Evolutionary conservation across 2,329 filamentous ascomycete species (phyloP), one percentile per base, ranked within the genome.

Genomic region (Beauveria sp.): DNA sequence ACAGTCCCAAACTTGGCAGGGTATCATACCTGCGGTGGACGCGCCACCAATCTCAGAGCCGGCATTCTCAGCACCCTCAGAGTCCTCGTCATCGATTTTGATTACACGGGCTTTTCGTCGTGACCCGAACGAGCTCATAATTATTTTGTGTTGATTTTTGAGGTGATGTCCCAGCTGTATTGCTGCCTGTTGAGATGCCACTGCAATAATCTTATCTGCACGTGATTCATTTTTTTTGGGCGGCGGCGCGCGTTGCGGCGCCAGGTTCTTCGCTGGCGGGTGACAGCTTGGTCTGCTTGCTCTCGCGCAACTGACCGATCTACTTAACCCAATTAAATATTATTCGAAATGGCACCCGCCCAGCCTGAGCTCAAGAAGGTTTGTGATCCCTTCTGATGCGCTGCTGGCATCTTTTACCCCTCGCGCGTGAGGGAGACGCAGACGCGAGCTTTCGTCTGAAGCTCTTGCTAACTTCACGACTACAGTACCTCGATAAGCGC

Each of bases 361-460:
- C 95, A 98, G 80, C 95, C 95, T 71, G 96, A 99, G 81, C 86
- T 99, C 66, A 99, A 98, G 80, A 99, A 98, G 87, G 95, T 96
- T 78, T 28, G 68, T 45, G 1, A 6, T 45, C 0, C 62, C 10
- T 5, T 12, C 1, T 18, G 6, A 34, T 6, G 26, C 18, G n/a
- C 20, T 28, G 40, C n/a, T 28, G 20, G 3, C 1, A 3, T 8
- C 10, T 53, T 48, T 24, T 10, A 18, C 26, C 14, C 40, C 10
- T 26, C 24, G 43, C 3, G 45, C 49, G 10, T 18, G 31, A 18
- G 51, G 16, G 8, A 14, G 34, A 56, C 1, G 12, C 14, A 31
- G 14, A 31, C 12, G n/a, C 46, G 49, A 46, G 49, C 22, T n/a
- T 55, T 58, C 31, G 9, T 14, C 22, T 46, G 5, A 22, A 56